Percentiles rank a stretch among this genome's conserved stretches.
Conservation (phyloP, 257 asterid genomes). For the Knoxia roxburghii region DNA sequence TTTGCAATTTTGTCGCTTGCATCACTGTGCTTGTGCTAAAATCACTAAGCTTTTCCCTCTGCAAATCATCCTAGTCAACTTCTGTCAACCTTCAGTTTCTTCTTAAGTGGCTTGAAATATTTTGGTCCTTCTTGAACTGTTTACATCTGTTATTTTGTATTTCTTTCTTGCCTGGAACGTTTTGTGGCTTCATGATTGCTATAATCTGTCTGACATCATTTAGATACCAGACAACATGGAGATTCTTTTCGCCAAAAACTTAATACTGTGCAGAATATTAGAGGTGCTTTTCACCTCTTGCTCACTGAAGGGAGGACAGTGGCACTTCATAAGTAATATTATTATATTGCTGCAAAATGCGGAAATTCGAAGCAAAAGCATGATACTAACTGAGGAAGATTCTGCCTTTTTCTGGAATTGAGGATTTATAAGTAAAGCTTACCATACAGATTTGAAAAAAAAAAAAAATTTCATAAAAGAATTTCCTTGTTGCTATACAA, state of each 20-base stretch:
- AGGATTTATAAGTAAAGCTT: background rate
- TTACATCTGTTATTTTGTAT: background rate
- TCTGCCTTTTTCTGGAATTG: background rate
- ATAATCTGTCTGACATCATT: background rate
- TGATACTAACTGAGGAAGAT: background rate
- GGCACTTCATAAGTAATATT: background rate
- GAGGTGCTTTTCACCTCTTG: background rate
- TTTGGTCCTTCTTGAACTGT: background rate
- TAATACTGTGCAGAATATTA: background rate
- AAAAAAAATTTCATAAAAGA: too few relatives aligned
- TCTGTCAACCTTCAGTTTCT: background rate
- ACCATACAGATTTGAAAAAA: background rate
- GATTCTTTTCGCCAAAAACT: background rate
- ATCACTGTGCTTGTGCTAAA: background rate
- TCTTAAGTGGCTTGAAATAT: constrained; percentile 1
- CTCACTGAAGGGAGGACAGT: background rate
- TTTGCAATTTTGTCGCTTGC: too few relatives aligned
- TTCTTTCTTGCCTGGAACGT: background rate
- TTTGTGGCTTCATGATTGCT: constrained; percentile 3
- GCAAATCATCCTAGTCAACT: background rate
- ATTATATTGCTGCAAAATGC: background rate
- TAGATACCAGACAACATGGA: too few relatives aligned
- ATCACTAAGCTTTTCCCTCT: background rate
- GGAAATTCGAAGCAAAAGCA: background rate
- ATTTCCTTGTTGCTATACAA: background rate